A percentile compares a stretch with the other conserved stretches of the same genome.
Conservation (phyloP, 192 early-diverging fungal genomes). For the Podila clonocystis region DNA sequence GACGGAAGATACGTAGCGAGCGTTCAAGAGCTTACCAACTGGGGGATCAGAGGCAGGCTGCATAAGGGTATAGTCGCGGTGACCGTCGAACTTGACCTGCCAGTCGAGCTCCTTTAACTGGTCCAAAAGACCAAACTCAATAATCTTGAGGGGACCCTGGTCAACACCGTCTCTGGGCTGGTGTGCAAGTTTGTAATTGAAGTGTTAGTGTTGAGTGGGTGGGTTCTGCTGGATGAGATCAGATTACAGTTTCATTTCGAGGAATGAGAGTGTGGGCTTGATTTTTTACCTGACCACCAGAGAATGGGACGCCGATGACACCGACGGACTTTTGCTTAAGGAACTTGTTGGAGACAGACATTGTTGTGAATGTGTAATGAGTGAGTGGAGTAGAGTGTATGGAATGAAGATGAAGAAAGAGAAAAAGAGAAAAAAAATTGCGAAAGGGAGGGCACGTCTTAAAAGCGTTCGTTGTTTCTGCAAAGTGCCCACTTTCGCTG, state of each 20-base stretch:
- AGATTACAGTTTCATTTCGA: no score
- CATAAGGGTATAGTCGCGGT: slow-evolving; percentile 75
- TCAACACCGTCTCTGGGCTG: slow-evolving; percentile 91
- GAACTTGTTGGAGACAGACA: slow-evolving; percentile 61
- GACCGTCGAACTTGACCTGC: slow-evolving; percentile 77
- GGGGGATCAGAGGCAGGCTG: slow-evolving; percentile 76
- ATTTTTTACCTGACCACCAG: slow-evolving; percentile 63
- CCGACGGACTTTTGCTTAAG: slow-evolving; percentile 73
- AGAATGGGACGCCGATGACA: slow-evolving; percentile 79
- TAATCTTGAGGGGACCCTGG: slow-evolving; percentile 82
- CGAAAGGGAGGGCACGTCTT: neutral
- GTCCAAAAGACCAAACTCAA: slow-evolving; percentile 86
- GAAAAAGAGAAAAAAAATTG: neutral
- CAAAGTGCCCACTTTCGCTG: neutral
- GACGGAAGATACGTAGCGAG: slow-evolving; percentile 83
- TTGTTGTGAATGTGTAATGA: neutral
- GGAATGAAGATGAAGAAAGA: neutral
- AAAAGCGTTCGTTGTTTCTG: neutral
- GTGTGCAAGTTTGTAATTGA: neutral
- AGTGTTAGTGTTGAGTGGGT: no score
- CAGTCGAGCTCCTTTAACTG: slow-evolving; percentile 88
- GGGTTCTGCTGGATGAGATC: no score
- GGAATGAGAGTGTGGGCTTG: neutral
- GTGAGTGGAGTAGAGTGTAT: neutral
- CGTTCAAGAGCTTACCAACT: slow-evolving; percentile 85